phyloP scores from a whole-genome alignment of 495 filamentous ascomycete genomes.

The Xanthoparmelia taractica region DNA sequence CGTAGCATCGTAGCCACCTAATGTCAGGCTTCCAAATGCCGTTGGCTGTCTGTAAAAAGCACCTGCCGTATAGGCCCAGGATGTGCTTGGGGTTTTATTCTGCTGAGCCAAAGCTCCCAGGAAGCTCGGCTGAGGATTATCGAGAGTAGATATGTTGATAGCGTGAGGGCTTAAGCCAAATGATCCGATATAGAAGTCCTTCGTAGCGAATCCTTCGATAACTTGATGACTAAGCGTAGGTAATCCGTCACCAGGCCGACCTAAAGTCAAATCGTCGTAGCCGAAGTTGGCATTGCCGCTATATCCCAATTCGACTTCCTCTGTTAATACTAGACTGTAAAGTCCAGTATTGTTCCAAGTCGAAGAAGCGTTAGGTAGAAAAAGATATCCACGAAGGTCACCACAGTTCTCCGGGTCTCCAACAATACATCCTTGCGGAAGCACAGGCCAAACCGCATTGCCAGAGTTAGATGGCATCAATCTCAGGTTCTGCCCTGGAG shows the following conservation, averaged over 20 bases:
- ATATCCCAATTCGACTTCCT: constrained; percentile 27
- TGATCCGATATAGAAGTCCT: too few species aligned
- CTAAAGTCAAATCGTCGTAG: constrained; percentile 29
- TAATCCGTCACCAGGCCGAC: constrained; percentile 8
- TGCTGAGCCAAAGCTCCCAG: too few species aligned
- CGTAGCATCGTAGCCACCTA: constrained; percentile 48
- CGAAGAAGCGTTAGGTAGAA: constrained; percentile 25
- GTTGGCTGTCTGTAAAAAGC: too few species aligned
- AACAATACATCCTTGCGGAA: constrained; percentile 33
- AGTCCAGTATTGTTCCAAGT: constrained; percentile 28
- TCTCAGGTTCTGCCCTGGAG: constrained; percentile 30
- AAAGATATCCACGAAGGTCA: constrained; percentile 29
- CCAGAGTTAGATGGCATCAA: constrained; percentile 30
- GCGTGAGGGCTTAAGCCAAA: too few species aligned
- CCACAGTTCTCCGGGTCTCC: constrained; percentile 27
- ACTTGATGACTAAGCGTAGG: too few species aligned
- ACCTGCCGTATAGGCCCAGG: too few species aligned
- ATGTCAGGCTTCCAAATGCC: constrained; percentile 44
- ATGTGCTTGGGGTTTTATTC: too few species aligned
- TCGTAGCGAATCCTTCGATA: too few species aligned
- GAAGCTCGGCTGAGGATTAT: too few species aligned
- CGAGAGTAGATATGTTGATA: too few species aligned
- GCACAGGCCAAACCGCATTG: constrained; percentile 29
- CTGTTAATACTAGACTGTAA: constrained; percentile 23
- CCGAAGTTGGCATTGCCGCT: constrained; percentile 29